Evolutionary conservation across 108 stramenopile genomes (phyloP).

Genomic region (Pseudonitzschia multiseries): DNA sequence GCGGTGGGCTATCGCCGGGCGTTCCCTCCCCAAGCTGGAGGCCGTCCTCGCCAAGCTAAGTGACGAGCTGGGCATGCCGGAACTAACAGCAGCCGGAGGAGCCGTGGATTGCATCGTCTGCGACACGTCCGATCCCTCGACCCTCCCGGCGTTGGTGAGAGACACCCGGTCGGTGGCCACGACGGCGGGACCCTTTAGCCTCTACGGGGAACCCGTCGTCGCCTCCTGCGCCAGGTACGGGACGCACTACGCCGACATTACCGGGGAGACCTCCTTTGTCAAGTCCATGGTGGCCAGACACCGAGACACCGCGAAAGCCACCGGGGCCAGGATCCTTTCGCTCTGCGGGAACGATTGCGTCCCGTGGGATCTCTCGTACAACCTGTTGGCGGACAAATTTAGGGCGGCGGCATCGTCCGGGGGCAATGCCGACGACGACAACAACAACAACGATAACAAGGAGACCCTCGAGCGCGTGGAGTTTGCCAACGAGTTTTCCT

Average conservation of each 20-base stretch:
- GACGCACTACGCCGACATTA: conserved; percentile 92
- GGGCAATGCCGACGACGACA: conserved; percentile 22
- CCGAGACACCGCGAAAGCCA: conserved; percentile 51
- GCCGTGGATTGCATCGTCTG: conserved; percentile 48
- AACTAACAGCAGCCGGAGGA: conserved; percentile 13
- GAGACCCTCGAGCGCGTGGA: conserved; percentile 43
- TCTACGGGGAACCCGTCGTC: conserved; percentile 82
- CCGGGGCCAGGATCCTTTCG: conserved; percentile 78
- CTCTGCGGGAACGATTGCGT: conserved; percentile 87
- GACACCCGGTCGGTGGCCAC: conserved; percentile 77
- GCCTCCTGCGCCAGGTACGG: conserved; percentile 82
- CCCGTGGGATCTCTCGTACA: conserved; percentile 82
- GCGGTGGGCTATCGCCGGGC: conserved; percentile 84
- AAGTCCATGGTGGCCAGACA: conserved; percentile 69
- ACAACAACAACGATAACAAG: conserved; percentile 10
- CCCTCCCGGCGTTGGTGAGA: conserved; percentile 63
- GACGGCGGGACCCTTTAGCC: conserved; percentile 88
- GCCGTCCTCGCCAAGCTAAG: conserved; percentile 33
- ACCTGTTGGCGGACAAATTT: conserved; percentile 42
- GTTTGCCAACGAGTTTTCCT: conserved; percentile 50
- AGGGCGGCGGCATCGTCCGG: too few species aligned
- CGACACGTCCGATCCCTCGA: conserved; percentile 54
- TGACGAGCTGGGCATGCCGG: conserved; percentile 35
- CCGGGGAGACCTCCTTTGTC: conserved; percentile 88
- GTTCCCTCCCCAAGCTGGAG: conserved; percentile 55